A percentile compares a stretch with the other conserved stretches of the same genome.
Conservation (phyloP, 768 basidiomycete species). For the Podaxis pistillaris region DNA sequence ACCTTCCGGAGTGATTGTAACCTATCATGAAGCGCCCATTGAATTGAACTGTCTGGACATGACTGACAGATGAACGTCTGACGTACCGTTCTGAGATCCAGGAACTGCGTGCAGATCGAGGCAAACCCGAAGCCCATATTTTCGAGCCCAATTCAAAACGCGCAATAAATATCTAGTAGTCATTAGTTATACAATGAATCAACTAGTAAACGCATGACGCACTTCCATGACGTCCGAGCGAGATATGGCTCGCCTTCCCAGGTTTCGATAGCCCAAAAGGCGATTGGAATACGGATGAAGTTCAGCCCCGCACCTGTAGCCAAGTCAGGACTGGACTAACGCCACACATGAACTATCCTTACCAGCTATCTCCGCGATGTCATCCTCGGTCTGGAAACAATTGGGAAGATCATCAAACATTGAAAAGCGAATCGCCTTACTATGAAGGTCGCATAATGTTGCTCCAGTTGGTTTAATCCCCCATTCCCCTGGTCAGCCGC, state of each 20-base stretch:
- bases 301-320: conserved; percentile 68
- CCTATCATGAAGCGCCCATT: conserved; percentile 27
- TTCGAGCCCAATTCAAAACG: conserved; percentile 78
- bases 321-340: neutral
- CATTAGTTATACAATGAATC: neutral
- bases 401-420: neutral
- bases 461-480: conserved; percentile 64
- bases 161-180: conserved; percentile 65
- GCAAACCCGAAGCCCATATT: conserved; percentile 85
- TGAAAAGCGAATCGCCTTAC: conserved; percentile 38
- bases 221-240: conserved; percentile 73
- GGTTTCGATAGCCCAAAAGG: conserved; percentile 85
- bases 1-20: conserved; percentile 60
- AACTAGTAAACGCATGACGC: conserved; percentile 19
- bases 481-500: conserved; percentile 60
- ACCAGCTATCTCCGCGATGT: conserved; percentile 82
- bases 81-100: conserved; percentile 71
- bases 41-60: neutral
- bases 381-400: conserved; percentile 67
- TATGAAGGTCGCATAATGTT: conserved; percentile 83
- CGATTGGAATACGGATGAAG: conserved; percentile 78
- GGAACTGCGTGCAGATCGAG: conserved; percentile 81
- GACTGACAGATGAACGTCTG: neutral
- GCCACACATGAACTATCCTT: neutral
- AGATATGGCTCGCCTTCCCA: conserved; percentile 77